These are phyloP conservation scores for Anthoceros angustus DNA, from an alignment of 225 moss, liverwort and hornwort genomes.

Conservation along the genomic window DNA sequence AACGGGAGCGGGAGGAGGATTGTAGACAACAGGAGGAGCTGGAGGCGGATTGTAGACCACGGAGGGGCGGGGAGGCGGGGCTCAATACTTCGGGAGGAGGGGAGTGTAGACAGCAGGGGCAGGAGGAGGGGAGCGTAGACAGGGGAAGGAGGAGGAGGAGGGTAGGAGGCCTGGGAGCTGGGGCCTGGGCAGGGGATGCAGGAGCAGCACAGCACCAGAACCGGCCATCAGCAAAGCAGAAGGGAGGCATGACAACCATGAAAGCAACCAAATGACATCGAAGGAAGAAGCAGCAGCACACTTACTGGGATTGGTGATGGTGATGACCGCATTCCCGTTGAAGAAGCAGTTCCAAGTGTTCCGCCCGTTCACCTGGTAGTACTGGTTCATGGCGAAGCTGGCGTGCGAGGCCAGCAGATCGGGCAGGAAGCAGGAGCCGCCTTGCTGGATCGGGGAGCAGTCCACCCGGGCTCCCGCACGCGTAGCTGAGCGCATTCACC, in stretches of 20 bases:
- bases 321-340: constrained; percentile 54
- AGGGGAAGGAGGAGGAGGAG: constrained; percentile 3
- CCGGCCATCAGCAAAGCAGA: no score
- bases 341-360: constrained; percentile 95
- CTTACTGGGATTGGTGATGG: constrained; percentile 87
- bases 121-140: no score
- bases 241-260: no score
- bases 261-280: no score
- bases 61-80: background rate
- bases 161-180: background rate
- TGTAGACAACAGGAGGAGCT: background rate
- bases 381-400: constrained; percentile 51
- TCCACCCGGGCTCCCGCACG: constrained; percentile 64
- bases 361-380: constrained; percentile 55
- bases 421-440: constrained; percentile 39
- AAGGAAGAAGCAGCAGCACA: background rate
- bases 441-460: constrained; percentile 40
- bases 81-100: no score
- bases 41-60: constrained; percentile 8
- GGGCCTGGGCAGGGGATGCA: no score
- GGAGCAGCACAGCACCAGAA: no score
- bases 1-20: constrained; percentile 10
- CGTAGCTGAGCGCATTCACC: constrained; percentile 43
- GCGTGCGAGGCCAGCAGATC: constrained; percentile 53
- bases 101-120: no score